phyloP scores from a whole-genome alignment of 2,329 filamentous ascomycete genomes.

The Cercospora sp. region DNA sequence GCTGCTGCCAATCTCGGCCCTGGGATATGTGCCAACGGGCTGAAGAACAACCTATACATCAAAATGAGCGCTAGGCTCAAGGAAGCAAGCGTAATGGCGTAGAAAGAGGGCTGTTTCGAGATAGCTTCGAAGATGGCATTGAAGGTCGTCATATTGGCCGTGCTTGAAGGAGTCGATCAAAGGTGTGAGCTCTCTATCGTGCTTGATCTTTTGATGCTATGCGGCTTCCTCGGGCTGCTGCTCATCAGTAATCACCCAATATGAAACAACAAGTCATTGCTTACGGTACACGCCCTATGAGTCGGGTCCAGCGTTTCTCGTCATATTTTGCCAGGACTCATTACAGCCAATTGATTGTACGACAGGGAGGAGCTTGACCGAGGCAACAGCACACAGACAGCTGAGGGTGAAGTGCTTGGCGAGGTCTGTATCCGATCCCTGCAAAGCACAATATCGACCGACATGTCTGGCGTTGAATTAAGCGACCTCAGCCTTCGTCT shows the following conservation, averaged over 20 bases:
- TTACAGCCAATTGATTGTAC: background rate
- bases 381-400: background rate
- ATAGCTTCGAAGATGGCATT: background rate
- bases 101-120: background rate
- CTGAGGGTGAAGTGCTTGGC: background rate
- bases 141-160: background rate
- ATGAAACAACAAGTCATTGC: background rate
- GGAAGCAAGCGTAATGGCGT: background rate
- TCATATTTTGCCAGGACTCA: background rate
- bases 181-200: background rate
- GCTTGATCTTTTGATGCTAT: background rate
- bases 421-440: background rate
- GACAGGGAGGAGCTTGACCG: background rate
- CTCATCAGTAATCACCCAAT: background rate
- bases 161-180: background rate
- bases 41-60: constrained; percentile 31
- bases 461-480: background rate
- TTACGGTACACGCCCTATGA: background rate
- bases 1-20: constrained; percentile 41
- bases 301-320: background rate
- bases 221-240: background rate
- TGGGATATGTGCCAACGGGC: constrained; percentile 39
- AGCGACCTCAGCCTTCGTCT: background rate
- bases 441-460: background rate
- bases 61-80: background rate